A percentile compares a stretch with the other conserved stretches of the same genome.
These are phyloP conservation scores for Didymella pinodella DNA, from an alignment of 2,329 filamentous ascomycete genomes.

Conservation along the genomic window DNA sequence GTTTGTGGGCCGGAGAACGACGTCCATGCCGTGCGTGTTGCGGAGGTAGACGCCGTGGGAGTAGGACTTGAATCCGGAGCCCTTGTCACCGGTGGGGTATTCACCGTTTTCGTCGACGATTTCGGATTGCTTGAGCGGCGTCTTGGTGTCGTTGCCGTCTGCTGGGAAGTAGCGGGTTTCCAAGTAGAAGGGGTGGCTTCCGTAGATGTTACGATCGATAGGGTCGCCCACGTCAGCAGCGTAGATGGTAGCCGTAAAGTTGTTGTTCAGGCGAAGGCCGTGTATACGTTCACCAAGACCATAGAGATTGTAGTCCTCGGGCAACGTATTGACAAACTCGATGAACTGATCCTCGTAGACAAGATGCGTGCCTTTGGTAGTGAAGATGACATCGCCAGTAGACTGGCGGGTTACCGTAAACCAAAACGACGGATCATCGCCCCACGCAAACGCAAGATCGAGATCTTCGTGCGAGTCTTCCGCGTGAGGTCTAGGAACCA, in stretches of 20 bases:
- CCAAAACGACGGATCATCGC: conserved; percentile 65
- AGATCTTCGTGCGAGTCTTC: conserved; percentile 52
- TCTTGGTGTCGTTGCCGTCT: conserved; percentile 57
- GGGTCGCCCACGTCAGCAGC: conserved; percentile 73
- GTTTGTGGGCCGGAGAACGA: conserved; percentile 68
- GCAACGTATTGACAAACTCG: conserved; percentile 72
- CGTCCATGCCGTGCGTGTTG: conserved; percentile 79
- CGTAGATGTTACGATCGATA: conserved; percentile 74
- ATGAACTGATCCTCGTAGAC: conserved; percentile 82
- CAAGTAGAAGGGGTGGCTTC: conserved; percentile 78
- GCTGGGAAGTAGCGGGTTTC: conserved; percentile 78
- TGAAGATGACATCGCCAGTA: conserved; percentile 72
- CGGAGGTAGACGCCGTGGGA: conserved; percentile 81
- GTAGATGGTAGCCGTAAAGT: conserved; percentile 73
- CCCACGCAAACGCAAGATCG: conserved; percentile 61
- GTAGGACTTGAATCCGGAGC: conserved; percentile 67
- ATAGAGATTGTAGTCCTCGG: conserved; percentile 77
- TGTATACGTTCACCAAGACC: conserved; percentile 78
- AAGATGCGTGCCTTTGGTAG: conserved; percentile 68
- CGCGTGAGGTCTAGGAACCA: conserved; percentile 65
- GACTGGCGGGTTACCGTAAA: conserved; percentile 65
- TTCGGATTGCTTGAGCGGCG: conserved; percentile 63
- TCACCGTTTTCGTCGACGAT: conserved; percentile 37
- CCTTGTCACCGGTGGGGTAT: conserved; percentile 23
- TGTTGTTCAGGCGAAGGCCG: conserved; percentile 73